These are phyloP conservation scores for Nephelium lappaceum DNA, from an alignment of 345 rosid genomes.

Conservation along the genomic window DNA sequence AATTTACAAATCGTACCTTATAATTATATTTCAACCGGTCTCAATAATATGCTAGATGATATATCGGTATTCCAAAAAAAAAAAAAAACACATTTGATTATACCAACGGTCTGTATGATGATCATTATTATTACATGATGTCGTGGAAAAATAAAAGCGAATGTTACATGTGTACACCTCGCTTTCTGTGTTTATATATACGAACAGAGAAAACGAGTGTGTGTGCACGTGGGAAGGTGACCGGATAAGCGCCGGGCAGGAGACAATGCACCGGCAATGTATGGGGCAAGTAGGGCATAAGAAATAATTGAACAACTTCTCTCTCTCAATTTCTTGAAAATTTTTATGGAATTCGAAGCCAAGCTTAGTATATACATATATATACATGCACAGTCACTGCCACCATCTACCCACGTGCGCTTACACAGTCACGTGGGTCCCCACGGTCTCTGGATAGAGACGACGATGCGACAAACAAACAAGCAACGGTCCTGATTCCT, in stretches of 20 bases:
- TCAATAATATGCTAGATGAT: too few species aligned
- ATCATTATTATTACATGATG: too few species aligned
- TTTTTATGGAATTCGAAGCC: too few species aligned
- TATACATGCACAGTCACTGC: not conserved
- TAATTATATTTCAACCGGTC: too few species aligned
- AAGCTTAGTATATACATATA: not conserved
- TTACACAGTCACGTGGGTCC: conserved; percentile 22
- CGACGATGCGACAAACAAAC: conserved; percentile 40
- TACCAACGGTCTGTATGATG: too few species aligned
- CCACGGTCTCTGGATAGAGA: conserved; percentile 15
- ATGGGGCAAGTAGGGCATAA: conserved; percentile 15
- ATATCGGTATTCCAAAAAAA: too few species aligned
- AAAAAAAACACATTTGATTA: too few species aligned
- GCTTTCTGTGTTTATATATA: too few species aligned
- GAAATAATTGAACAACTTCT: conserved; percentile 2
- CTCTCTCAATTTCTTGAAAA: not conserved
- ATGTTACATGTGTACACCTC: not conserved
- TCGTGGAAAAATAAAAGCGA: too few species aligned
- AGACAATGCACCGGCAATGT: conserved; percentile 33
- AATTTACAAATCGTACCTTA: too few species aligned
- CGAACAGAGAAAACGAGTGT: not conserved
- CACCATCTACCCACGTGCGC: conserved; percentile 28
- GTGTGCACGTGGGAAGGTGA: conserved; percentile 22
- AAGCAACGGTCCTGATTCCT: conserved; percentile 43
- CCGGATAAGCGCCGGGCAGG: conserved; percentile 35